Evolutionary conservation across 139 green algal species (phyloP).

Genomic region (Coelastrella sp.): DNA sequence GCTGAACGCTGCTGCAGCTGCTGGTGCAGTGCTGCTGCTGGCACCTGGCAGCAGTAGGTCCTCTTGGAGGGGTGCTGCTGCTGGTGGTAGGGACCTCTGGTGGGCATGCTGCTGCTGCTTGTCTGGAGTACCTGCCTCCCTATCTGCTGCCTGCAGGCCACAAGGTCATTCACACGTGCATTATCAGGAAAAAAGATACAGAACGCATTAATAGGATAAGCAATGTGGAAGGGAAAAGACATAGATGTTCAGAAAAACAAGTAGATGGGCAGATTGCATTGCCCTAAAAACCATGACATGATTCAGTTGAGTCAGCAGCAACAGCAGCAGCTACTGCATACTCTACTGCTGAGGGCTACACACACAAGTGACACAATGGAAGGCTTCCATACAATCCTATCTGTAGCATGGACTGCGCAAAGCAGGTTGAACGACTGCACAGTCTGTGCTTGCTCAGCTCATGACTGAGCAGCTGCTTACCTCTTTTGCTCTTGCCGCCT

Average conservation of each 20-base stretch:
- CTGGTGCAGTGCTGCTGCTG: neutral
- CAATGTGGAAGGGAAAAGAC: too few species aligned
- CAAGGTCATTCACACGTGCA: too few species aligned
- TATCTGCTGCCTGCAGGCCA: neutral
- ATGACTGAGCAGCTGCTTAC: neutral
- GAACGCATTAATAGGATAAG: too few species aligned
- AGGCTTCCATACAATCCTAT: too few species aligned
- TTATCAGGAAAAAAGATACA: too few species aligned
- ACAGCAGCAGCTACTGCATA: neutral
- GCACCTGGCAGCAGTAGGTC: conserved; percentile 58
- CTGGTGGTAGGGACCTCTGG: neutral
- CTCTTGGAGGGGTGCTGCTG: conserved; percentile 43
- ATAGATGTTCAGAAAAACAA: too few species aligned
- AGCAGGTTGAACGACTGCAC: neutral
- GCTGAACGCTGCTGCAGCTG: neutral
- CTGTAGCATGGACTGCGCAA: neutral
- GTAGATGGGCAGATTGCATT: too few species aligned
- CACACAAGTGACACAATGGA: neutral
- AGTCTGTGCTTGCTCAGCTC: neutral
- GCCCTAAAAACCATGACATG: too few species aligned
- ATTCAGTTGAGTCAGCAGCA: neutral
- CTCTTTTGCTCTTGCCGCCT: conserved; percentile 35
- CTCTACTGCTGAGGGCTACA: neutral
- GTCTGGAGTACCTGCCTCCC: neutral
- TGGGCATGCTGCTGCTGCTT: conserved; percentile 15